phyloP scores from a whole-genome alignment of 495 filamentous ascomycete genomes.

The Patellaria atrata region DNA sequence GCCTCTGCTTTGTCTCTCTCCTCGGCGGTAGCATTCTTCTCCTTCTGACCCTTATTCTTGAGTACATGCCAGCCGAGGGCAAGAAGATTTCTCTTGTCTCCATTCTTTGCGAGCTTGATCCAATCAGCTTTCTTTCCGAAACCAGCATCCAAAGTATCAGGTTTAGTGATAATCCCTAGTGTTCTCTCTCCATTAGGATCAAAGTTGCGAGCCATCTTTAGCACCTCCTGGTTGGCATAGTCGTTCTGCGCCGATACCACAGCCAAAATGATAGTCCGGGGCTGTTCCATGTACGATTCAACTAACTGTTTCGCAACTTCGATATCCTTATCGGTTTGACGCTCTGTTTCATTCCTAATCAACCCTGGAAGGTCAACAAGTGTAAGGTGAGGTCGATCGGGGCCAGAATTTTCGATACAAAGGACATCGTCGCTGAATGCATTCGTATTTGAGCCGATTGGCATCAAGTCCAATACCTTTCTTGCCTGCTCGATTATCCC shows the following conservation, averaged over 20 bases:
- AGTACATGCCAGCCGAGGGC: conserved; percentile 12
- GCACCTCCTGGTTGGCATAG: conserved; percentile 35
- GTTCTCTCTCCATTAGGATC: conserved; percentile 34
- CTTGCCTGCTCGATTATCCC: conserved; percentile 7
- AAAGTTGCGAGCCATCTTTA: conserved; percentile 29
- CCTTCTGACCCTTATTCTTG: conserved; percentile 4
- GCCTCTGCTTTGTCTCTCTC: conserved; percentile 6
- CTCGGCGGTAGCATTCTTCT: conserved; percentile 3
- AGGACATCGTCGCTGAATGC: conserved; percentile 12
- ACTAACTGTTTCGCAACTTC: conserved; percentile 3
- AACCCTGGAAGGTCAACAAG: conserved; percentile 14
- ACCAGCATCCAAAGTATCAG: conserved; percentile 26
- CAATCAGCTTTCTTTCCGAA: conserved; percentile 17
- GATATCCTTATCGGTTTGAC: conserved; percentile 3
- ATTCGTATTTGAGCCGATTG: conserved; percentile 1
- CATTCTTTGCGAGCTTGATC: conserved; percentile 8
- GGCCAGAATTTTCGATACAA: conserved; percentile 9
- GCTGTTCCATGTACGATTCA: conserved; percentile 6
- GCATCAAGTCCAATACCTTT: conserved; percentile 4
- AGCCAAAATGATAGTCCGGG: conserved; percentile 47
- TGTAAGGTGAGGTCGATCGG: conserved; percentile 7
- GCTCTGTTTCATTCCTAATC: conserved; percentile 5
- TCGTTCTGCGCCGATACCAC: conserved; percentile 42
- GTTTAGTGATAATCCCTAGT: conserved; percentile 39
- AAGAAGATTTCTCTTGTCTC: conserved; percentile 7